phyloP scores from a whole-genome alignment of 2,329 filamentous ascomycete species.

The Penicillium decumbens region DNA sequence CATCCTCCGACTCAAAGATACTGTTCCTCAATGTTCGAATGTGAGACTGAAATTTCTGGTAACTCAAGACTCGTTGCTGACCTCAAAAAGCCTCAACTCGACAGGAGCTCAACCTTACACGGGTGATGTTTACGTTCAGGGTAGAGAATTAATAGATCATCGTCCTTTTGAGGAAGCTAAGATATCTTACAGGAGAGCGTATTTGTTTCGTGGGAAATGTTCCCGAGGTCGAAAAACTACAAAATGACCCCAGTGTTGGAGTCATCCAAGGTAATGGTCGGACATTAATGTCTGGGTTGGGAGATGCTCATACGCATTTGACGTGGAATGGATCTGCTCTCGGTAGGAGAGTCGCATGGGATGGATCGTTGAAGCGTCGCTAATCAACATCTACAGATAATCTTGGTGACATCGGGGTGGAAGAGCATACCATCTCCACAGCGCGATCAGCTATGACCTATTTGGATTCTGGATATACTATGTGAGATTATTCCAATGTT shows the following conservation, averaged over 20 bases:
- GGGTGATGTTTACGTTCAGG: constrained; percentile 41
- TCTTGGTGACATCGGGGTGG: background rate
- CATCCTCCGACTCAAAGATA: background rate
- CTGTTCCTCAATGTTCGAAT: background rate
- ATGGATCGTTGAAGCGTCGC: background rate
- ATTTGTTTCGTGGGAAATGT: constrained; percentile 35
- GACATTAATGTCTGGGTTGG: constrained; percentile 48
- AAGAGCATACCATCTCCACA: constrained; percentile 7
- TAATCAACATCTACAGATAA: background rate
- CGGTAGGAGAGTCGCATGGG: background rate
- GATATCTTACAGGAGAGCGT: constrained; percentile 18
- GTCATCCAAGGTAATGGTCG: constrained; percentile 40
- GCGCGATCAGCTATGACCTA: constrained; percentile 5
- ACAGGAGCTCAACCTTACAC: constrained; percentile 36
- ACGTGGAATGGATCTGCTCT: constrained; percentile 48
- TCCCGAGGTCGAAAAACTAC: constrained; percentile 22
- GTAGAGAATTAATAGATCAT: constrained; percentile 1
- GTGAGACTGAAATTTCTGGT: background rate
- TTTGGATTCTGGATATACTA: constrained; percentile 10
- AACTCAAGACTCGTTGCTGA: background rate
- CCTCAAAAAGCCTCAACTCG: constrained; percentile 33
- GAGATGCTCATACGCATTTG: constrained; percentile 49
- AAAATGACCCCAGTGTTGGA: constrained; percentile 30
- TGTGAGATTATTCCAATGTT: background rate
- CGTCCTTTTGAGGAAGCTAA: background rate